Evolutionary conservation across 306 rosid genomes (phyloP).

Genomic region (Biancaea sappan): DNA sequence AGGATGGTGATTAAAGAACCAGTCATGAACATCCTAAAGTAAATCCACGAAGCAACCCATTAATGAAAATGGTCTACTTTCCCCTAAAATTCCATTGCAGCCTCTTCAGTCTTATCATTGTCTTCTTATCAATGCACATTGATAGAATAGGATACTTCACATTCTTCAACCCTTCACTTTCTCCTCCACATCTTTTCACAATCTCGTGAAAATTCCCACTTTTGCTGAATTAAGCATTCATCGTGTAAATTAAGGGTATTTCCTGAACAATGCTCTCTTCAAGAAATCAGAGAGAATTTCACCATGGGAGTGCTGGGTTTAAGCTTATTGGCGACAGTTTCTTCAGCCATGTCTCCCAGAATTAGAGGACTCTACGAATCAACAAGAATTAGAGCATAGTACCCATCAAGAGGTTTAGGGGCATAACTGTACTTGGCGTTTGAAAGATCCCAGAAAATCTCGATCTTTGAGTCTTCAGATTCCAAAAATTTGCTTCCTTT

Average conservation of each 20-base stretch:
- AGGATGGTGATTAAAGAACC: conserved; percentile 65
- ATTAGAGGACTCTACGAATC: conserved; percentile 68
- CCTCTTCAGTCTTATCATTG: conserved; percentile 78
- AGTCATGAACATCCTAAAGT: conserved; percentile 86
- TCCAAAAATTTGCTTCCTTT: conserved; percentile 67
- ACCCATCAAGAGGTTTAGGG: conserved; percentile 77
- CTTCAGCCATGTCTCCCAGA: conserved; percentile 65
- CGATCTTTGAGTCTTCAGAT: conserved; percentile 43
- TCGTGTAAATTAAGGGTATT: conserved; percentile 56
- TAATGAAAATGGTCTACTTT: conserved; percentile 78
- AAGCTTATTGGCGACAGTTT: conserved; percentile 40
- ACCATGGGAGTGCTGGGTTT: conserved; percentile 32
- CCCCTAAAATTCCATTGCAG: conserved; percentile 93
- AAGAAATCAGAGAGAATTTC: conserved; percentile 50
- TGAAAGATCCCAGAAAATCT: conserved; percentile 77
- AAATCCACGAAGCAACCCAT: conserved; percentile 84
- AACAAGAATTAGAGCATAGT: conserved; percentile 47
- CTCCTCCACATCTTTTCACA: conserved; percentile 60
- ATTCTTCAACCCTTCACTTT: conserved; percentile 44
- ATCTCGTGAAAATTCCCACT: conserved; percentile 70
- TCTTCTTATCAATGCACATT: conserved; percentile 75
- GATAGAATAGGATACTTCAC: conserved; percentile 48
- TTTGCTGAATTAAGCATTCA: conserved; percentile 75
- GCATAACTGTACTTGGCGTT: conserved; percentile 61
- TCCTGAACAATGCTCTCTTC: conserved; percentile 74